Conservation (phyloP, 495 filamentous ascomycete genomes). For the Parathielavia appendiculata region DNA sequence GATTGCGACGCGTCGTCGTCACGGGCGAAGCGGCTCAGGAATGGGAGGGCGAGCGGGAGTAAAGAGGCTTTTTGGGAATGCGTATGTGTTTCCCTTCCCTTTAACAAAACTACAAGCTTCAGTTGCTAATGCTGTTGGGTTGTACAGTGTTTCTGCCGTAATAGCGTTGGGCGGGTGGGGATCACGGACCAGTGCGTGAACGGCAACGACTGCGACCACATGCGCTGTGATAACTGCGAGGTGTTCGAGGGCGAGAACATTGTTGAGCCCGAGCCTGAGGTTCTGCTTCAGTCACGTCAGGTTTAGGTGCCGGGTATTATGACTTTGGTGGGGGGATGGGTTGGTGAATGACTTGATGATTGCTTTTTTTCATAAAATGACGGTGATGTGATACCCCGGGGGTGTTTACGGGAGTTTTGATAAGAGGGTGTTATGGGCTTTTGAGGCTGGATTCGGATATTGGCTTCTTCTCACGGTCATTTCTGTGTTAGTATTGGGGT, state of each 20-base stretch:
- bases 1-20: background rate
- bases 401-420: background rate
- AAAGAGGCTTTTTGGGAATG: constrained; percentile 12
- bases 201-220: constrained; percentile 2
- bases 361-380: background rate
- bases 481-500: background rate
- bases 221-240: background rate
- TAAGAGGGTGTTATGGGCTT: background rate
- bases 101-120: background rate
- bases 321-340: background rate
- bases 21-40: constrained; percentile 9
- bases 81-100: constrained; percentile 7
- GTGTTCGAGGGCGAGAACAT: background rate
- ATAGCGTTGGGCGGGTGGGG: background rate
- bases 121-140: background rate
- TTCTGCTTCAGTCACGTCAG: too few relatives aligned
- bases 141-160: constrained; percentile 8
- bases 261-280: background rate
- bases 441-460: background rate
- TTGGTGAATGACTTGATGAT: background rate
- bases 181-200: constrained; percentile 8
- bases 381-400: constrained; percentile 8
- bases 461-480: background rate
- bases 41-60: background rate
- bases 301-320: too few relatives aligned